Conservation (phyloP, 257 asterid genomes). For the Solanum pinnatisectum region DNA sequence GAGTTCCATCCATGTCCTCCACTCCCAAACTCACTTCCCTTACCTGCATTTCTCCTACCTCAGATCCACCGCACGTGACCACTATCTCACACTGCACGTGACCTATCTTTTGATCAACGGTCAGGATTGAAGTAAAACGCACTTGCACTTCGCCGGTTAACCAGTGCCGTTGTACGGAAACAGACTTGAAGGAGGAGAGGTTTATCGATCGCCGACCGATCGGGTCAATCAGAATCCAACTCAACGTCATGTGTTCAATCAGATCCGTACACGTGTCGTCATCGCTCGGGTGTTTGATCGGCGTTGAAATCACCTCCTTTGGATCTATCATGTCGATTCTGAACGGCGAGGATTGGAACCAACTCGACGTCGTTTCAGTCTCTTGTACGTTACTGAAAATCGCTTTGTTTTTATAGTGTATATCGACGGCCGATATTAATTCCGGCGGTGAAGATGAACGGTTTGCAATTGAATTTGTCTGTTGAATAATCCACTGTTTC, state of each 20-base stretch:
- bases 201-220: conserved; percentile 39
- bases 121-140: conserved; percentile 41
- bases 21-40: conserved; percentile 67
- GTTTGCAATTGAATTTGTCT: background rate
- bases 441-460: conserved; percentile 22
- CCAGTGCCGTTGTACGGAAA: conserved; percentile 75
- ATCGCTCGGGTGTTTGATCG: conserved; percentile 29
- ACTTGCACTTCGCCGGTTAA: conserved; percentile 70
- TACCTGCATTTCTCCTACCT: conserved; percentile 67
- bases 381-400: conserved; percentile 43
- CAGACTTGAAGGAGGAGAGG: conserved; percentile 59
- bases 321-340: conserved; percentile 72
- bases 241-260: conserved; percentile 31
- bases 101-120: conserved; percentile 9
- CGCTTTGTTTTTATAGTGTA: conserved; percentile 24
- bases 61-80: conserved; percentile 60
- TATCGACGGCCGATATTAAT: conserved; percentile 72
- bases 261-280: conserved; percentile 29
- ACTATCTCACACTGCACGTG: conserved; percentile 48
- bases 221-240: conserved; percentile 76
- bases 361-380: conserved; percentile 48
- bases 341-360: conserved; percentile 88
- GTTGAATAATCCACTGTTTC: background rate
- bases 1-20: conserved; percentile 77
- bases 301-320: conserved; percentile 56